Evolutionary conservation across 495 filamentous ascomycete species (phyloP).

Genomic region (Trichoderma gamsii): DNA sequence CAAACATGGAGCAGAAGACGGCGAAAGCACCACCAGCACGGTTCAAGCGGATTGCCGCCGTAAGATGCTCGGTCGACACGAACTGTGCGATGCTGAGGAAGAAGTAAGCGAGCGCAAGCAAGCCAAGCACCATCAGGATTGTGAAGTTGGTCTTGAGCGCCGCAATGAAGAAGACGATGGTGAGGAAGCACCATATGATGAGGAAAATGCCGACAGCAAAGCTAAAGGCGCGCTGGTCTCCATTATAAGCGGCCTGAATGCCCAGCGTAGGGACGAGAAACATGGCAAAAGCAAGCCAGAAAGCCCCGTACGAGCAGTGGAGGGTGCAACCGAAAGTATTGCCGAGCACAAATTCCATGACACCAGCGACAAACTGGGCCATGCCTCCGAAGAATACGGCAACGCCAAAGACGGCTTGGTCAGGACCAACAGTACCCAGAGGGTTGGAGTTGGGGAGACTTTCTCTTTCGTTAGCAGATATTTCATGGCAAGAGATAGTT

Average conservation of each 20-base stretch:
- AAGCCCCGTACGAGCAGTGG: conserved; percentile 84
- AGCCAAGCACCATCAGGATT: conserved; percentile 83
- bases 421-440: conserved; percentile 17
- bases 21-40: conserved; percentile 79
- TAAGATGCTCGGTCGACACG: conserved; percentile 22
- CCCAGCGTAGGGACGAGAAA: conserved; percentile 71
- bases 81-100: conserved; percentile 69
- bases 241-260: conserved; percentile 32
- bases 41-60: conserved; percentile 35
- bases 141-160: conserved; percentile 80
- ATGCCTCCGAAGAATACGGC: conserved; percentile 36
- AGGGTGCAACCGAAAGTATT: conserved; percentile 92
- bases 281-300: conserved; percentile 83
- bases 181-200: conserved; percentile 88
- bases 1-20: conserved; percentile 69
- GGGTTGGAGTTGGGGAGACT: conserved; percentile 19
- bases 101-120: conserved; percentile 78
- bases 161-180: conserved; percentile 68
- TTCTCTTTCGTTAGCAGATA: background rate
- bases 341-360: conserved; percentile 83
- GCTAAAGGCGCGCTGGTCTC: conserved; percentile 24
- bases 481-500: background rate
- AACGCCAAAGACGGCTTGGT: conserved; percentile 19
- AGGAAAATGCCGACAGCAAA: conserved; percentile 73
- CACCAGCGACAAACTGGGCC: conserved; percentile 31